Percentiles rank a stretch among this genome's conserved stretches.
Evolutionary conservation across 176 grass and related monocot species (phyloP).

Genomic region (Bothriochloa decipiens): DNA sequence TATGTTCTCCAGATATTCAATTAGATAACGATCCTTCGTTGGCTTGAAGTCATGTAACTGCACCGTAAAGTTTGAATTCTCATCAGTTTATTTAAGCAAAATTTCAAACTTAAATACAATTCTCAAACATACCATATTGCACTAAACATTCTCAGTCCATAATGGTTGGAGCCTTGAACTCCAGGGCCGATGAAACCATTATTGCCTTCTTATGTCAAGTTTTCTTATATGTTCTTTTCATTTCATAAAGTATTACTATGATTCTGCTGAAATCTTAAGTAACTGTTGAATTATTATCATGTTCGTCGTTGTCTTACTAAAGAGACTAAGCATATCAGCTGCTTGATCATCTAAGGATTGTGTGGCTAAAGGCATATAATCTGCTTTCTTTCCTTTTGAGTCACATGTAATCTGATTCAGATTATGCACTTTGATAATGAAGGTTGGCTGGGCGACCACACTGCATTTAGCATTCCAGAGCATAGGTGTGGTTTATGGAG

Average conservation of each 20-base stretch:
- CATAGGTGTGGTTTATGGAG: conserved; percentile 74
- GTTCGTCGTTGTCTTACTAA: neutral
- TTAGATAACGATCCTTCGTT: neutral
- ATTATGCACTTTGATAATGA: conserved; percentile 15
- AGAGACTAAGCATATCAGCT: neutral
- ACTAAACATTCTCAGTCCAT: neutral
- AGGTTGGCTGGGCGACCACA: conserved; percentile 63
- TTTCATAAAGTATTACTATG: neutral
- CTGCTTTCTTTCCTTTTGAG: neutral
- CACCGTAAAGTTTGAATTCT: neutral
- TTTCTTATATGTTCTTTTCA: neutral
- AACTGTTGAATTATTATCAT: neutral
- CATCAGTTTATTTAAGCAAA: neutral
- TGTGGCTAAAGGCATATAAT: neutral
- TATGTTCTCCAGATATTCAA: conserved; percentile 33
- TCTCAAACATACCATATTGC: neutral
- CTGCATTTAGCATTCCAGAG: conserved; percentile 68
- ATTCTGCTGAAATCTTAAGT: conserved; percentile 1
- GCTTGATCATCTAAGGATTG: conserved; percentile 15
- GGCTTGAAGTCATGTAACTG: neutral
- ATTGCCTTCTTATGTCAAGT: neutral
- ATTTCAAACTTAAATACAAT: conserved; percentile 5
- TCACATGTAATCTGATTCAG: conserved; percentile 22
- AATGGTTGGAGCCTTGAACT: neutral
- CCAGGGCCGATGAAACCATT: neutral